A percentile compares a stretch with the other conserved stretches of the same genome.
Evolutionary conservation across 768 basidiomycete species (phyloP).

Genomic region (Peribolospora kevripleyi): DNA sequence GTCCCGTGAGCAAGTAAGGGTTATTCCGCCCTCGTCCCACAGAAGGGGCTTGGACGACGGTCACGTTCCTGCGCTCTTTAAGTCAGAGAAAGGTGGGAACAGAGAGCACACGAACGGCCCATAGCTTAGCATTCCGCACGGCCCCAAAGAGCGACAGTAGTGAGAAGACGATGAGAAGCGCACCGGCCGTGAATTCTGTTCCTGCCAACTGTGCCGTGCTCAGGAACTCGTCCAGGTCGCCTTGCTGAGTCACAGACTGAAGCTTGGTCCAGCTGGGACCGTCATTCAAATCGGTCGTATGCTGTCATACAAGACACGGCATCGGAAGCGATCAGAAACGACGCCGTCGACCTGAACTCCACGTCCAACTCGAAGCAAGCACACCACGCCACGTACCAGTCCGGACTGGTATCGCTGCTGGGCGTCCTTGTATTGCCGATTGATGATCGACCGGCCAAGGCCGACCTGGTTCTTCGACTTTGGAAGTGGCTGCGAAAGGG

Average conservation of each 20-base stretch:
- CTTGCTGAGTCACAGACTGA: constrained; percentile 82
- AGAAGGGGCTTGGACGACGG: constrained; percentile 19
- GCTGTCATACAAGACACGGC: constrained; percentile 25
- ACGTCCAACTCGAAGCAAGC: constrained; percentile 1
- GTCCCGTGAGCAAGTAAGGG: constrained; percentile 57
- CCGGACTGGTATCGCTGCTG: too few species aligned
- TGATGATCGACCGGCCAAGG: too few species aligned
- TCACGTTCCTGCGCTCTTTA: constrained; percentile 22
- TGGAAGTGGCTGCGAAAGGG: too few species aligned
- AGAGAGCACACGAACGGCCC: not conserved
- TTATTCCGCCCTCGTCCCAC: constrained; percentile 29
- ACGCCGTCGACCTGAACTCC: not conserved
- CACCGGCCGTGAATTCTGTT: constrained; percentile 87
- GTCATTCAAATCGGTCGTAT: constrained; percentile 46
- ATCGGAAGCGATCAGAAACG: not conserved
- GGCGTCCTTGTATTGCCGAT: too few species aligned
- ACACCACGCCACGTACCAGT: not conserved
- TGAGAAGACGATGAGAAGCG: constrained; percentile 8
- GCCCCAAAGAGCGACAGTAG: not conserved
- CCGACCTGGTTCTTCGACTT: too few species aligned
- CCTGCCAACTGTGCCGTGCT: constrained; percentile 85
- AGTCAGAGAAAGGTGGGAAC: constrained; percentile 14
- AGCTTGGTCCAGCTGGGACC: constrained; percentile 30
- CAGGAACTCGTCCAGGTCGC: constrained; percentile 83
- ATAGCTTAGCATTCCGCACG: too few species aligned